Evolutionary conservation across 805 yeast genomes (phyloP).

Genomic region (Spencermartinsiella europaea): DNA sequence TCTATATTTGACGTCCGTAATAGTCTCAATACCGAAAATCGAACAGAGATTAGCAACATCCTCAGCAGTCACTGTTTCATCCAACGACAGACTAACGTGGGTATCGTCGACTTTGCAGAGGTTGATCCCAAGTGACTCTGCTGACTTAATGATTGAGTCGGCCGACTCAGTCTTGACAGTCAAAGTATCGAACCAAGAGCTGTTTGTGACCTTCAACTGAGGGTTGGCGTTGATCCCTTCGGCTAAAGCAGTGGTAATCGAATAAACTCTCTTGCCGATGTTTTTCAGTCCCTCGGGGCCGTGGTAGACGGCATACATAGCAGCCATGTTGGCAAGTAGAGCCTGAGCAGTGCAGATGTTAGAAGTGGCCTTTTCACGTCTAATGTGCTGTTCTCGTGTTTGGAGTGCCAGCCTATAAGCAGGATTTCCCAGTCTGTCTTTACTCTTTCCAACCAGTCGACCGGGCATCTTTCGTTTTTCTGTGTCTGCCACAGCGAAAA

Average conservation of each 20-base stretch:
- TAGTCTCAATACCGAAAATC: slow-evolving; percentile 46
- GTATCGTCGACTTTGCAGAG: slow-evolving; percentile 59
- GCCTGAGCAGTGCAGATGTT: slow-evolving; percentile 99
- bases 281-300: slow-evolving; percentile 81
- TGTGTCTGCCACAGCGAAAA: slow-evolving; percentile 78
- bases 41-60: slow-evolving; percentile 57
- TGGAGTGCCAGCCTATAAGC: slow-evolving; percentile 92
- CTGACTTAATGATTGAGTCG: slow-evolving; percentile 57
- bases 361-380: slow-evolving; percentile 95
- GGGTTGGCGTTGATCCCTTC: slow-evolving; percentile 40
- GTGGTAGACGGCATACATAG: slow-evolving; percentile 94
- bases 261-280: slow-evolving; percentile 74
- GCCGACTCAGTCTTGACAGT: slow-evolving; percentile 54
- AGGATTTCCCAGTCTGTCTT: slow-evolving; percentile 84
- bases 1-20: slow-evolving; percentile 33
- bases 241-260: slow-evolving; percentile 70
- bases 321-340: slow-evolving; percentile 87
- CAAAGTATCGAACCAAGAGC: slow-evolving; percentile 81
- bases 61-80: slow-evolving; percentile 68
- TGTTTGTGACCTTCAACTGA: slow-evolving; percentile 49
- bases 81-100: slow-evolving; percentile 76
- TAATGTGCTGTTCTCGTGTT: slow-evolving; percentile 97
- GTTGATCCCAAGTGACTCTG: slow-evolving; percentile 61
- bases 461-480: slow-evolving; percentile 94
- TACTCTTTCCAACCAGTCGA: slow-evolving; percentile 86